Percentiles rank a stretch among this genome's conserved stretches.
Evolutionary conservation across 2,329 filamentous ascomycete species (phyloP).

Genomic region (Fusarium sp.): DNA sequence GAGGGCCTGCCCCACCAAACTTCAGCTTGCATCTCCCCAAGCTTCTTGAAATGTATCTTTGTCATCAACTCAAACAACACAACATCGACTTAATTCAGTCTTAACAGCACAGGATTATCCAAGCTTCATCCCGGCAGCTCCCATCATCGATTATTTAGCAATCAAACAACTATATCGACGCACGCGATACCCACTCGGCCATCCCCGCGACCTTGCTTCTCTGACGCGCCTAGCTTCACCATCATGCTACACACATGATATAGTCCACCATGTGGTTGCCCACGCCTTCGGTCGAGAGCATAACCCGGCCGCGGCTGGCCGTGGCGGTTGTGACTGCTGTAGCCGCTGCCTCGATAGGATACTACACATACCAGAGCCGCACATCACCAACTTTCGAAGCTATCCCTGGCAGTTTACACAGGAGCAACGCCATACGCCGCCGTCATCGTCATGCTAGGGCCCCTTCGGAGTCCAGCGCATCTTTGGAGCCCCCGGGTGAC

Average conservation of each 20-base stretch:
- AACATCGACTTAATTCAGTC: constrained; percentile 14
- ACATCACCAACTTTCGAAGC: constrained; percentile 41
- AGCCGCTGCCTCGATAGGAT: constrained; percentile 68
- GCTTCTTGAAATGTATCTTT: constrained; percentile 29
- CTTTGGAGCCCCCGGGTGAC: constrained; percentile 57
- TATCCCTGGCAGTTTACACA: constrained; percentile 61
- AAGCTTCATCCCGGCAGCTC: background rate
- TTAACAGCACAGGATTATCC: background rate
- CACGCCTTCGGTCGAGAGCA: constrained; percentile 64
- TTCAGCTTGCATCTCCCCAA: constrained; percentile 14
- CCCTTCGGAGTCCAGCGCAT: constrained; percentile 57
- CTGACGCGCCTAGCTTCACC: constrained; percentile 30
- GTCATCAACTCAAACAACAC: constrained; percentile 39
- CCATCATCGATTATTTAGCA: background rate
- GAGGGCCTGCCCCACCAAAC: constrained; percentile 28
- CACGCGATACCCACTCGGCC: constrained; percentile 1
- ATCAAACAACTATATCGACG: background rate
- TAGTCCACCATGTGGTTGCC: constrained; percentile 60
- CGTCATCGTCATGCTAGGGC: constrained; percentile 52
- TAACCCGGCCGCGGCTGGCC: constrained; percentile 67
- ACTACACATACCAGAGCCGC: constrained; percentile 65
- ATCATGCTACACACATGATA: constrained; percentile 51
- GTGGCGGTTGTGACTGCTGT: constrained; percentile 68
- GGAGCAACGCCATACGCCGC: constrained; percentile 76
- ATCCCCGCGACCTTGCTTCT: constrained; percentile 5